A percentile compares a stretch with the other conserved stretches of the same genome.
These are phyloP conservation scores for Fraxinus angustifolia DNA, from an alignment of 305 asterid species.

Conservation along the genomic window DNA sequence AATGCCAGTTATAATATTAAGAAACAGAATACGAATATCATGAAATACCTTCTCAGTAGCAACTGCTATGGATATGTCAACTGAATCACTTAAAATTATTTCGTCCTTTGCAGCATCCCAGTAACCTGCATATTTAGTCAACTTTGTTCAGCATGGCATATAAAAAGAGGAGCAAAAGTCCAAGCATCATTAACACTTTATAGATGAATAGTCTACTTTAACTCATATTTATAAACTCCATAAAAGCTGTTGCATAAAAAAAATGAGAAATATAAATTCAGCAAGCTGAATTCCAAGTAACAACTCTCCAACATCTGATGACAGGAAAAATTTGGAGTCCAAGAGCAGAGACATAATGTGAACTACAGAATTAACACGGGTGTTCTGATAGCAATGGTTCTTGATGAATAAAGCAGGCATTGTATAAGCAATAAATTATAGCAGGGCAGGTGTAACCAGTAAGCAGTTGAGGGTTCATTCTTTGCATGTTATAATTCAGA, in stretches of 20 bases:
- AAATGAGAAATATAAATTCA: background rate
- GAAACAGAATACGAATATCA: conserved; percentile 19
- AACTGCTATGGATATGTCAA: conserved; percentile 96
- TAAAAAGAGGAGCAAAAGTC: conserved; percentile 15
- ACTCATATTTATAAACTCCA: background rate
- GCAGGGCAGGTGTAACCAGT: background rate
- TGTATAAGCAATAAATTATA: background rate
- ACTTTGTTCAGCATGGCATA: conserved; percentile 25
- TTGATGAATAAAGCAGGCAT: conserved; percentile 1
- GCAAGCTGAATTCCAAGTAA: conserved; percentile 11
- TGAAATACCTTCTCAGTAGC: conserved; percentile 89
- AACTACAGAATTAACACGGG: background rate
- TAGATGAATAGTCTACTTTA: conserved; percentile 10
- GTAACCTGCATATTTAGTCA: conserved; percentile 54
- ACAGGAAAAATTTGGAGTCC: conserved; percentile 4
- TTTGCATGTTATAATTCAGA: background rate
- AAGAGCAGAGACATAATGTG: background rate
- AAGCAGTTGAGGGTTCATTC: background rate
- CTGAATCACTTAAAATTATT: conserved; percentile 60
- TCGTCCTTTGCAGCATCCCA: conserved; percentile 82
- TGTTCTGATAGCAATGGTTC: conserved; percentile 2
- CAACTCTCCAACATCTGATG: conserved; percentile 14
- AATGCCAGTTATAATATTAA: conserved; percentile 19
- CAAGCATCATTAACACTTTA: background rate
- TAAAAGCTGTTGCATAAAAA: background rate